A percentile compares a stretch with the other conserved stretches of the same genome.
These are phyloP conservation scores for Leucoagaricus sp. DNA, from an alignment of 1,284 basidiomycete species.

Conservation along the genomic window DNA sequence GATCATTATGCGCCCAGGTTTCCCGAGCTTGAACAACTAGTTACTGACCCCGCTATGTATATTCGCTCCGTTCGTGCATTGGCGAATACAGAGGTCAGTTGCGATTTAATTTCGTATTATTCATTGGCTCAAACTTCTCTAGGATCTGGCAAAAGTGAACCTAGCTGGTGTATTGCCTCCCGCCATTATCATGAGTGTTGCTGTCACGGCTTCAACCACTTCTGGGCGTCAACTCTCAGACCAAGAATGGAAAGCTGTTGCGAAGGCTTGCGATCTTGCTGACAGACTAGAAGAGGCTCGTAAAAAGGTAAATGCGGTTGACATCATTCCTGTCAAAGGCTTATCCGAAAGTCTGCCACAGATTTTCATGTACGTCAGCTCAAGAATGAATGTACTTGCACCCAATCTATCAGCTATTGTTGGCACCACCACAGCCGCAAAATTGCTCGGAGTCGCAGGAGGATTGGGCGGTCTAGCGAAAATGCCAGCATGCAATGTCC, in stretches of 20 bases:
- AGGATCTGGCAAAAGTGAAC: conserved; percentile 85
- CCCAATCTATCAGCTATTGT: conserved; percentile 98
- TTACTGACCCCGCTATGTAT: conserved; percentile 91
- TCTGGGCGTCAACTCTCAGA: conserved; percentile 75
- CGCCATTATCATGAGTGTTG: conserved; percentile 96
- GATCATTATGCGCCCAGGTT: conserved; percentile 97
- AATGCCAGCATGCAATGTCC: conserved; percentile 95
- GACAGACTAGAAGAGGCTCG: conserved; percentile 87
- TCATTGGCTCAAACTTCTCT: conserved; percentile 14
- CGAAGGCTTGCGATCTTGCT: conserved; percentile 86
- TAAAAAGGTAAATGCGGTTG: conserved; percentile 62
- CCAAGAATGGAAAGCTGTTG: conserved; percentile 78
- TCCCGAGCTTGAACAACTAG: conserved; percentile 95
- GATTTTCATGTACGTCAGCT: conserved; percentile 99
- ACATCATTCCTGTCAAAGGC: neutral
- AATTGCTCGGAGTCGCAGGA: conserved; percentile 96
- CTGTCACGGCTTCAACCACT: conserved; percentile 93
- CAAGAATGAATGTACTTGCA: conserved; percentile 96
- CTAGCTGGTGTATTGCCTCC: conserved; percentile 82
- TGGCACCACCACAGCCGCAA: conserved; percentile 97
- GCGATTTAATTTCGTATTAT: conserved; percentile 4
- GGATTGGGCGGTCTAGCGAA: conserved; percentile 90
- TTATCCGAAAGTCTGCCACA: conserved; percentile 29
- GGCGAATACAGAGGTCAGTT: conserved; percentile 77
- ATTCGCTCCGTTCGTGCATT: conserved; percentile 89